Percentiles rank a stretch among this genome's conserved stretches.
Evolutionary conservation across 352 stramenopile genomes (phyloP).

Genomic region (Hyaloperonospora brassicae): DNA sequence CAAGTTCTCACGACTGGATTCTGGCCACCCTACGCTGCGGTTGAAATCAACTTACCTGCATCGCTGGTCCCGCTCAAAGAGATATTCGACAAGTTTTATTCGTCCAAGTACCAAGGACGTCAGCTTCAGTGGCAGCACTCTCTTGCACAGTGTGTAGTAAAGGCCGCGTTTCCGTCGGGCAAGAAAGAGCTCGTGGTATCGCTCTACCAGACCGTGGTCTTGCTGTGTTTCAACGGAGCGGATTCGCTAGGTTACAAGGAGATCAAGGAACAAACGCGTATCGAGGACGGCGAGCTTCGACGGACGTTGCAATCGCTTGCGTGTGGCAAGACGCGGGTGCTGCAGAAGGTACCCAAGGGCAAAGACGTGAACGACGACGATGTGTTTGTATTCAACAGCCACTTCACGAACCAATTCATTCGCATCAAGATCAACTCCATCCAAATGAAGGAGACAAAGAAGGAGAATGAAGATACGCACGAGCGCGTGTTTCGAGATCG

Average conservation of each 20-base stretch:
- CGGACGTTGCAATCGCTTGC: slow-evolving; percentile 86
- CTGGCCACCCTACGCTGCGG: slow-evolving; percentile 91
- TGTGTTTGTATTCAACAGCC: slow-evolving; percentile 79
- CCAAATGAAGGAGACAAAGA: slow-evolving; percentile 91
- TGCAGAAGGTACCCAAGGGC: slow-evolving; percentile 82
- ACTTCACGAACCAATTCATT: slow-evolving; percentile 82
- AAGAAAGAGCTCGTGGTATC: slow-evolving; percentile 86
- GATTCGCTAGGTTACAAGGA: slow-evolving; percentile 74
- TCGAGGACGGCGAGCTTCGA: slow-evolving; percentile 86
- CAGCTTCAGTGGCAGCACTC: slow-evolving; percentile 89
- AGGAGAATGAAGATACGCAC: slow-evolving; percentile 91
- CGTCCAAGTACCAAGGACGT: slow-evolving; percentile 80
- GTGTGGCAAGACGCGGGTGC: slow-evolving; percentile 84
- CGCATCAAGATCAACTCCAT: slow-evolving; percentile 94
- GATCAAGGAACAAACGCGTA: slow-evolving; percentile 81
- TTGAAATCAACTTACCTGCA: slow-evolving; percentile 73
- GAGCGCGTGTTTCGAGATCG: slow-evolving; percentile 90
- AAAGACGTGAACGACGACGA: slow-evolving; percentile 83
- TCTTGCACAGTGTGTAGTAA: slow-evolving; percentile 84
- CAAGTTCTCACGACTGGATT: slow-evolving; percentile 96
- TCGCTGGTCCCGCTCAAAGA: slow-evolving; percentile 57
- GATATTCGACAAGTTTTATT: slow-evolving; percentile 88
- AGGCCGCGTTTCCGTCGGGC: slow-evolving; percentile 68
- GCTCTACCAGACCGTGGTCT: slow-evolving; percentile 80
- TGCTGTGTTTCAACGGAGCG: slow-evolving; percentile 75